Percentiles rank a stretch among this genome's conserved stretches.
Evolutionary conservation across 202 grass and related monocot species (phyloP).

Genomic region (Brachypodium distachyon): DNA sequence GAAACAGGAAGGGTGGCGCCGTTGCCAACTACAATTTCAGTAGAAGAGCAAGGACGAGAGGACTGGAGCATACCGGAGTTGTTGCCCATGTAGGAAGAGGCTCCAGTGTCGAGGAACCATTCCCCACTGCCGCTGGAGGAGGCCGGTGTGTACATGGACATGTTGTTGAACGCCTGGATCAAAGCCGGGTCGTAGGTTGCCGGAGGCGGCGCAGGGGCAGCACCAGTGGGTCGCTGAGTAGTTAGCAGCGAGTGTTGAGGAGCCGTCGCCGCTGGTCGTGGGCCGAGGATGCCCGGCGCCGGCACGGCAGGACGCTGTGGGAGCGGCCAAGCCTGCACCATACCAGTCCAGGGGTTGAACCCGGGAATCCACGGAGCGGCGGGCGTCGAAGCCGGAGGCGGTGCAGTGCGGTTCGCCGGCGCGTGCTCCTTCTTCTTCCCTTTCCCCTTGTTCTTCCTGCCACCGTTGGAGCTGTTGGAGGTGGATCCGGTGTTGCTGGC

Average conservation of each 20-base stretch:
- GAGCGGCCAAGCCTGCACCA: neutral
- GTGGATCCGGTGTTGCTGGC: no score
- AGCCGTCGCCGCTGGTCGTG: no score
- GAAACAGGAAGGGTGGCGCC: neutral
- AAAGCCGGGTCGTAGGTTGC: neutral
- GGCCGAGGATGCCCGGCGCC: neutral
- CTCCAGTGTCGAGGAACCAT: neutral
- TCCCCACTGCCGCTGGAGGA: neutral
- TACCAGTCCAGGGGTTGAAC: neutral
- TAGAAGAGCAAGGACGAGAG: neutral
- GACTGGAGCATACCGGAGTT: neutral
- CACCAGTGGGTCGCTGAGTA: neutral
- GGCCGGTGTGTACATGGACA: neutral
- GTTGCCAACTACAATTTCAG: neutral
- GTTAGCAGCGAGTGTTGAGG: neutral
- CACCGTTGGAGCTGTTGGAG: no score
- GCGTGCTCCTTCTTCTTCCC: no score
- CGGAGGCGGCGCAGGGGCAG: neutral
- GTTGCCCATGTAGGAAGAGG: neutral
- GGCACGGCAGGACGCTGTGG: neutral
- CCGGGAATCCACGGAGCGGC: accelerated
- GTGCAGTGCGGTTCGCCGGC: no score
- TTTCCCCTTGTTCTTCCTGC: no score
- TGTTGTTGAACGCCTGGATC: neutral
- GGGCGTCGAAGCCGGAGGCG: neutral